Evolutionary conservation across 2,329 filamentous ascomycete genomes (phyloP), one percentile per base, ranked within the genome.

Genomic region (Exophiala xenobiotica): DNA sequence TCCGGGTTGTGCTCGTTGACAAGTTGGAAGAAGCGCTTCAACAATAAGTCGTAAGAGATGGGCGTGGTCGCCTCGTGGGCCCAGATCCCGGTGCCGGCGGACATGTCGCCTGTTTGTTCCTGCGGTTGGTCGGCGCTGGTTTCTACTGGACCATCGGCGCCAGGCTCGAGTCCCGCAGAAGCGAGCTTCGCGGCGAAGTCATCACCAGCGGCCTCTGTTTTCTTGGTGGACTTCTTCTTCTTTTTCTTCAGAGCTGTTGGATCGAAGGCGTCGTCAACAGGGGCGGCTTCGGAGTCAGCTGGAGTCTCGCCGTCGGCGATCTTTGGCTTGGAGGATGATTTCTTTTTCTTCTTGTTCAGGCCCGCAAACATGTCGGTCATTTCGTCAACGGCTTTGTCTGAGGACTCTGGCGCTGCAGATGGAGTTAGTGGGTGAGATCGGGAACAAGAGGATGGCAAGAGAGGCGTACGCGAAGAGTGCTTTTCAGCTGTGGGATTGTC

Each of bases 1-100:
- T 99, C 93, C 64, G 93, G 93, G 78, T 99, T 95, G 79, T 95
- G 91, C 74, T 92, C 88, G 73, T 93, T 85, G 59, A 99, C 84
- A 62, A 95, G 87, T 68, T 83, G 86, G 82, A 96, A 99, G 81
- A 99, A 99, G 63, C 93, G 89, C 67, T 80, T 81, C 61, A 97
- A 85, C 44, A 99, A 84, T 58, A 90, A 80, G 66, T 84, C 81
- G 80, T 96, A 99, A 67, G 80, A 84, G 73, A 97, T 90, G 59
- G 84, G 71, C 68, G 84, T 83, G 51, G 81, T 84, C 70, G 86
- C 82, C 67, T 91, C 83, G 77, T 96, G 90, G 61, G 80, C 75
- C 89, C 90, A 96, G 74, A 96, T 88, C 57, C 91, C 91, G 37
- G 90, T 96, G 62, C 91, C 91, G 68, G 85, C 81, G 63, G 91